phyloP scores from a whole-genome alignment of 768 basidiomycete species.

The Leucosporidium creatinivorum region DNA sequence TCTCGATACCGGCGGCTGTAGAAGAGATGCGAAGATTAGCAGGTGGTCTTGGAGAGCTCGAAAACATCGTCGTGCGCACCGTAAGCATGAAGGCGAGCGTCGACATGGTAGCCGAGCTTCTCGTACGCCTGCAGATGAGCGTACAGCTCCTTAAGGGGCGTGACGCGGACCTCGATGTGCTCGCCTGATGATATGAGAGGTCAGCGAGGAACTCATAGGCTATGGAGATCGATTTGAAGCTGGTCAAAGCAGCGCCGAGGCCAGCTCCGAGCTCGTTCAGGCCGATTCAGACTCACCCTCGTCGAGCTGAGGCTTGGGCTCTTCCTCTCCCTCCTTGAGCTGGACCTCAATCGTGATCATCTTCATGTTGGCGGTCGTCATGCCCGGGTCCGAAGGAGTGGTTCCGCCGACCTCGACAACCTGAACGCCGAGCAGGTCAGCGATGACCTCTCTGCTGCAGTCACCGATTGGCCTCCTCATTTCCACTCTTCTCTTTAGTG shows the following conservation, averaged over 20 bases:
- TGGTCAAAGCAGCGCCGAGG: too few relatives aligned
- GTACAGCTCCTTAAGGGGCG: constrained; percentile 60
- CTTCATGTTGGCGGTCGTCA: constrained; percentile 92
- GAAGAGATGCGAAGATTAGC: too few relatives aligned
- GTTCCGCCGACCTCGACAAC: too few relatives aligned
- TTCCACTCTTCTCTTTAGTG: too few relatives aligned
- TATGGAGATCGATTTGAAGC: too few relatives aligned
- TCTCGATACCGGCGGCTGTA: constrained; percentile 37
- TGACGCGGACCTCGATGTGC: constrained; percentile 64
- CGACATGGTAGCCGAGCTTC: constrained; percentile 52
- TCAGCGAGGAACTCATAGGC: too few relatives aligned
- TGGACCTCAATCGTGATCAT: constrained; percentile 58
- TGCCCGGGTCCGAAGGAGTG: constrained; percentile 50
- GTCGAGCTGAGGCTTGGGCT: constrained; percentile 68
- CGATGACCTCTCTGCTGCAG: too few relatives aligned
- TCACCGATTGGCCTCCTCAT: too few relatives aligned
- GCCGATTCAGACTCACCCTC: constrained; percentile 19
- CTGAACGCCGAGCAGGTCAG: constrained; percentile 6
- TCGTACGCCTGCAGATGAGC: constrained; percentile 52
- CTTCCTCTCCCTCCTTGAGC: constrained; percentile 49
- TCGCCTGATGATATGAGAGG: constrained; percentile 50
- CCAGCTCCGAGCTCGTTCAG: not conserved
- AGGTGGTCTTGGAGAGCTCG: too few relatives aligned
- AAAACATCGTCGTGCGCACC: constrained; percentile 34
- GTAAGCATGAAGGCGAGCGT: constrained; percentile 69